Conservation (phyloP, 2,329 filamentous ascomycete genomes). For the Xylaria sp. region DNA sequence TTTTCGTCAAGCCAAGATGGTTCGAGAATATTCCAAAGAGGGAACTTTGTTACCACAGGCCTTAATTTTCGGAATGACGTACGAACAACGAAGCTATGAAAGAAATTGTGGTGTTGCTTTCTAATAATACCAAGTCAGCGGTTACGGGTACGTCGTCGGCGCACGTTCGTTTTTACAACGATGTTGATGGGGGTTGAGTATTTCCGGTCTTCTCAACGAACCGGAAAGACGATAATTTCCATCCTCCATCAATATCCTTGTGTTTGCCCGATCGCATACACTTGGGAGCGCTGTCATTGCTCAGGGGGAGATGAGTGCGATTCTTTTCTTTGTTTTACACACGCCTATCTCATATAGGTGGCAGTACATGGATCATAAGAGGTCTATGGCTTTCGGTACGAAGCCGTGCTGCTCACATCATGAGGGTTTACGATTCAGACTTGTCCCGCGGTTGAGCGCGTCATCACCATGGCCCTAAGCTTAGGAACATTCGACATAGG, state of each 20-base stretch:
- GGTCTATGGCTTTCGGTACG: neutral
- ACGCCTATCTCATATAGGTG: conserved; percentile 2
- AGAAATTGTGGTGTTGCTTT: neutral
- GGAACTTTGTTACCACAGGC: no score
- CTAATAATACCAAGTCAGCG: neutral
- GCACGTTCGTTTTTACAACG: no score
- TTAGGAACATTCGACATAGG: conserved; percentile 7
- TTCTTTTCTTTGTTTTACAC: conserved; percentile 9
- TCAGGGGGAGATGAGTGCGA: neutral
- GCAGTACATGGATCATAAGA: neutral
- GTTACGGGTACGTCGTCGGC: no score
- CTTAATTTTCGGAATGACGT: neutral
- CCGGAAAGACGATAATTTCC: neutral
- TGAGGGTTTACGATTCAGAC: neutral
- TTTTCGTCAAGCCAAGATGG: neutral
- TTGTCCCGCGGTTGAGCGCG: conserved; percentile 1
- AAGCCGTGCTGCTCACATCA: neutral
- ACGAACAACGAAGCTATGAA: neutral
- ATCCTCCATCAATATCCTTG: conserved; percentile 3
- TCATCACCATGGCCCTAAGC: conserved; percentile 4
- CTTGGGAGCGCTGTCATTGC: conserved; percentile 4
- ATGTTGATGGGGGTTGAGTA: no score
- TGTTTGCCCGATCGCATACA: conserved; percentile 8
- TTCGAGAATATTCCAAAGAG: neutral
- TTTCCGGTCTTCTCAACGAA: no score